Evolutionary conservation across 1,284 basidiomycete species (phyloP).

Genomic region (Peniophora sp.): DNA sequence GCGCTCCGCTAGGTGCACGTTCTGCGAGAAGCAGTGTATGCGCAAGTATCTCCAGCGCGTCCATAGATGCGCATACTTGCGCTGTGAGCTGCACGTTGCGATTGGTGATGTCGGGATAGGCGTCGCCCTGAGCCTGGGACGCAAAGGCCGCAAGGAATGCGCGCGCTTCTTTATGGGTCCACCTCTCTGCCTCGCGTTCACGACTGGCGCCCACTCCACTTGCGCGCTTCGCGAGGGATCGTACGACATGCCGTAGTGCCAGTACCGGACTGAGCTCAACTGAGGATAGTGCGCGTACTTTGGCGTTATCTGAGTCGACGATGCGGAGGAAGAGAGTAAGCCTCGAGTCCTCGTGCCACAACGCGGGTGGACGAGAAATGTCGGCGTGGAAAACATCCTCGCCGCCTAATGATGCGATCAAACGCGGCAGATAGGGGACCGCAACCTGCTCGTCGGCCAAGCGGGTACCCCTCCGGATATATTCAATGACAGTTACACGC

Average conservation of each 20-base stretch:
- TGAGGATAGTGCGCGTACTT: slow-evolving; percentile 37
- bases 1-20: slow-evolving; percentile 34
- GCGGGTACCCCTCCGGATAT: slow-evolving; percentile 64
- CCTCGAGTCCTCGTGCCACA: slow-evolving; percentile 44
- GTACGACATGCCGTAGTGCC: slow-evolving; percentile 53
- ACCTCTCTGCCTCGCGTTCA: slow-evolving; percentile 54
- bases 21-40: slow-evolving; percentile 51
- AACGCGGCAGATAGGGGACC: slow-evolving; percentile 38
- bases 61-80: slow-evolving; percentile 53
- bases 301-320: slow-evolving; percentile 46
- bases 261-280: slow-evolving; percentile 42
- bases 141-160: slow-evolving; percentile 53
- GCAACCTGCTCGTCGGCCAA: slow-evolving; percentile 50
- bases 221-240: slow-evolving; percentile 40
- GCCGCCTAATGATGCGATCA: slow-evolving; percentile 31
- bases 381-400: slow-evolving; percentile 16
- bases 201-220: slow-evolving; percentile 36
- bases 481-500: slow-evolving; percentile 51
- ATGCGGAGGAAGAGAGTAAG: slow-evolving; percentile 49
- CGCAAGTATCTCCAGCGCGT: slow-evolving; percentile 48
- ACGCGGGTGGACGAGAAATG: slow-evolving; percentile 16
- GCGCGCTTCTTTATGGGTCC: slow-evolving; percentile 59
- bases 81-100: slow-evolving; percentile 68
- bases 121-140: background rate
- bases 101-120: slow-evolving; percentile 30